Base-by-base conservation (phyloP, 164 flowering plant genomes). In the Akebia trifoliata region DNA sequence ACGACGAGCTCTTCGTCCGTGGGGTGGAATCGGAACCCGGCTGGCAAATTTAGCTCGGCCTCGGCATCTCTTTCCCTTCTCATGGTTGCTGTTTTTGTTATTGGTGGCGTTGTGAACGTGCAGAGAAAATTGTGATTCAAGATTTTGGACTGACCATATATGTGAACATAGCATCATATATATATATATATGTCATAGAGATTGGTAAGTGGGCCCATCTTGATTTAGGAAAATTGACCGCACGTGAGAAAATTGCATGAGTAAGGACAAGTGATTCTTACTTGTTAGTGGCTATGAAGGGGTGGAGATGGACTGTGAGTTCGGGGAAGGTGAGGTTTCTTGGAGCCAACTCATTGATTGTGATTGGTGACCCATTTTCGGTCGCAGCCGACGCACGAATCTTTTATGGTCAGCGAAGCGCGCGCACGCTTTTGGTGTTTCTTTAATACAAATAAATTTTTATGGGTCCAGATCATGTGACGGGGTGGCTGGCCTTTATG, bases 1-100 rank as follows among this genome's bases (percentile, higher is more conserved):
- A 66, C 42, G 7, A 71, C 62, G 24, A 71, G 68, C 57, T 71
- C 75, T 59, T 71, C 75, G 25, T 71, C 75, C 0, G 71, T 71
- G 7, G 75, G 75, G 39, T 66, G 71, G 62, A 71, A 71, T 7
- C 75, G 50, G 54, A 68, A 71, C 4, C 75, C 75, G 0, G 75
- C 68, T 6, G 75, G 75, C 28, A 71, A 18, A 22, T 67, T 58
- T 29, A 71, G 51, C 24, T 67, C 75, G 8, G 72, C 60, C 39
- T 58, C 66, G 32, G 67, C 67, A 48, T 68, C 68, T 52, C 56
- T 54, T 59, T 59, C 42, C 34, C 64, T 63, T 34, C 7, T 51
- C 64, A 65, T 40, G 52, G 18, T 32, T 4, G 12, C 32, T 29
- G 14, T 15, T 42, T 24, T 40, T 2, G 2, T 42, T 14, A 0